These are phyloP conservation scores for Mycogone perniciosa DNA, from an alignment of 2,329 filamentous ascomycete genomes.

Conservation along the genomic window DNA sequence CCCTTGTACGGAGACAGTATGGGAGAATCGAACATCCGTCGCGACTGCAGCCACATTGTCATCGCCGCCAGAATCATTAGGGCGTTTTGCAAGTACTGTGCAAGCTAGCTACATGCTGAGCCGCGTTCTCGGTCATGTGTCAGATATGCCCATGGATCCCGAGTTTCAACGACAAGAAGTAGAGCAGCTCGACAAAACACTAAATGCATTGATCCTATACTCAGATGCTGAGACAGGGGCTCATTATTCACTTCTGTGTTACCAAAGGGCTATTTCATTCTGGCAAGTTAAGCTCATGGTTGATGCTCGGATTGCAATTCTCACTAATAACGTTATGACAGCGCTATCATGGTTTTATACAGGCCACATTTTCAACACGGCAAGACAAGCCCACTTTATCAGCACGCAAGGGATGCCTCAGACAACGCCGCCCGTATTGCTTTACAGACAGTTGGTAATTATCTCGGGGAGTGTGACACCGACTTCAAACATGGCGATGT, in stretches of 20 bases:
- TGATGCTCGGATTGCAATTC: neutral
- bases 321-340: neutral
- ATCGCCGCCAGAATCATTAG: slow-evolving; percentile 3
- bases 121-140: slow-evolving; percentile 3
- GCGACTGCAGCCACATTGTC: neutral
- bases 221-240: neutral
- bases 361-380: neutral
- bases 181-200: slow-evolving; percentile 3
- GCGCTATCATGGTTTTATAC: neutral
- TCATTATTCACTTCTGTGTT: neutral
- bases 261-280: slow-evolving; percentile 2
- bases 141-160: neutral
- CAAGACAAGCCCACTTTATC: neutral
- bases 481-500: neutral
- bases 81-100: slow-evolving; percentile 2
- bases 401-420: neutral
- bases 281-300: neutral
- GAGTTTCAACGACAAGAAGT: neutral
- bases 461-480: neutral
- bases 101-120: slow-evolving; percentile 7
- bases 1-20: neutral
- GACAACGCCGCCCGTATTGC: neutral
- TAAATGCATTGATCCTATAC: slow-evolving; percentile 1
- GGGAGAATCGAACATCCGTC: neutral
- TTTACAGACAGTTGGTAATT: neutral